Percentiles rank a stretch among this genome's conserved stretches.
Conservation (phyloP, 2,329 filamentous ascomycete species). For the Cercospora sp. region DNA sequence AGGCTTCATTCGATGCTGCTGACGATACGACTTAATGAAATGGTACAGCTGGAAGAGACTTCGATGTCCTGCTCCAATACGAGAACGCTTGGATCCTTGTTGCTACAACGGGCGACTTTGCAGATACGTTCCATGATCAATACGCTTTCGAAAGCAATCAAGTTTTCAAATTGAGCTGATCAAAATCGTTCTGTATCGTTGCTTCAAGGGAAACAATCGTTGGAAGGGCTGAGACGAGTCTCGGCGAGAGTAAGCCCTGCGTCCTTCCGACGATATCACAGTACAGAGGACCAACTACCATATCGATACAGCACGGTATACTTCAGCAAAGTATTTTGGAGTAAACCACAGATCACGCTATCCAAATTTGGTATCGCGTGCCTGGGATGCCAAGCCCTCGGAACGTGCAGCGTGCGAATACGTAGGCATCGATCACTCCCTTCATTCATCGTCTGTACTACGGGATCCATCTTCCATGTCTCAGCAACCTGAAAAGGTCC, state of each 20-base stretch:
- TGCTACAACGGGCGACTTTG: background rate
- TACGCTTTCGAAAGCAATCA: background rate
- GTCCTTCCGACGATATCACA: background rate
- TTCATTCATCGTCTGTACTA: background rate
- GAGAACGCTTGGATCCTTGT: background rate
- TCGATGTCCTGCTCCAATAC: background rate
- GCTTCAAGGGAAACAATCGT: background rate
- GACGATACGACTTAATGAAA: background rate
- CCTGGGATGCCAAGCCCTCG: background rate
- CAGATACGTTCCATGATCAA: background rate
- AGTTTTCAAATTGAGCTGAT: background rate
- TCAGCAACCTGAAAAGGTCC: background rate
- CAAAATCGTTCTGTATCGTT: background rate
- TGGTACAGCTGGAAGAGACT: background rate
- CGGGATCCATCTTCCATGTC: background rate
- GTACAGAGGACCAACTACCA: background rate
- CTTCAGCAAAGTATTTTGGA: background rate
- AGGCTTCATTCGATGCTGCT: background rate
- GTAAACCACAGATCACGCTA: background rate
- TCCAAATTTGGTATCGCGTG: background rate
- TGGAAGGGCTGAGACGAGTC: background rate
- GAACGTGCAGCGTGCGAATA: background rate
- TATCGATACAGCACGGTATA: background rate
- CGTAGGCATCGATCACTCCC: background rate
- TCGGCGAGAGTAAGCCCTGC: too few relatives aligned